These are phyloP conservation scores for Giardia muris DNA, from an alignment of 208 protist genomes.

Conservation along the genomic window DNA sequence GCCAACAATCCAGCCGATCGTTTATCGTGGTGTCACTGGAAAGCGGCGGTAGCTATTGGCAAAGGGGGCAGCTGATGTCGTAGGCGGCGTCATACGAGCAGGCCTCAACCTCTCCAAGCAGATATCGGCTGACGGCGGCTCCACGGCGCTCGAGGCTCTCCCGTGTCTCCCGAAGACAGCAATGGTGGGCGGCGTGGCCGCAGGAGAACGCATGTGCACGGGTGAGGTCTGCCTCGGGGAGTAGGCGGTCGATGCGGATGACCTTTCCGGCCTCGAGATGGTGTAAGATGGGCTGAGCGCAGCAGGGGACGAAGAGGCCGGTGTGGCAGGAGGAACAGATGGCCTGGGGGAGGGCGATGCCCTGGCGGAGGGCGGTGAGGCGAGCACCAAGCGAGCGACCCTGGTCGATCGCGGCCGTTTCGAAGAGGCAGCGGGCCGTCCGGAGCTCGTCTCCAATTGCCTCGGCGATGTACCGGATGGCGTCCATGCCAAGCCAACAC, in stretches of 20 bases:
- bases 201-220: not conserved
- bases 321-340: not conserved
- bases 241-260: not conserved
- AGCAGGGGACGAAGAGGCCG: no score
- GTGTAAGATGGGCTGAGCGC: no score
- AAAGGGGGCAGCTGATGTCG: not conserved
- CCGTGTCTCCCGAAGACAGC: not conserved
- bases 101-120: not conserved
- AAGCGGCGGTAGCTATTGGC: not conserved
- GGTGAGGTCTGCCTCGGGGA: not conserved
- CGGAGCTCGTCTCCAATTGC: no score
- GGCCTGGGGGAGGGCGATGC: not conserved
- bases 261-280: not conserved
- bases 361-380: not conserved
- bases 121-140: not conserved
- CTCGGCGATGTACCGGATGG: no score
- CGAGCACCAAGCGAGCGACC: not conserved
- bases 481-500: no score
- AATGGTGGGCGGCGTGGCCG: not conserved
- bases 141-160: not conserved
- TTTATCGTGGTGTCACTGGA: not conserved
- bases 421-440: no score
- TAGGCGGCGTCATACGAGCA: not conserved
- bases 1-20: not conserved
- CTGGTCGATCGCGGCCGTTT: not conserved